Evolutionary conservation across 2,329 filamentous ascomycete species (phyloP), one percentile per base, ranked within the genome.

Genomic region (Colletotrichum camelliae): DNA sequence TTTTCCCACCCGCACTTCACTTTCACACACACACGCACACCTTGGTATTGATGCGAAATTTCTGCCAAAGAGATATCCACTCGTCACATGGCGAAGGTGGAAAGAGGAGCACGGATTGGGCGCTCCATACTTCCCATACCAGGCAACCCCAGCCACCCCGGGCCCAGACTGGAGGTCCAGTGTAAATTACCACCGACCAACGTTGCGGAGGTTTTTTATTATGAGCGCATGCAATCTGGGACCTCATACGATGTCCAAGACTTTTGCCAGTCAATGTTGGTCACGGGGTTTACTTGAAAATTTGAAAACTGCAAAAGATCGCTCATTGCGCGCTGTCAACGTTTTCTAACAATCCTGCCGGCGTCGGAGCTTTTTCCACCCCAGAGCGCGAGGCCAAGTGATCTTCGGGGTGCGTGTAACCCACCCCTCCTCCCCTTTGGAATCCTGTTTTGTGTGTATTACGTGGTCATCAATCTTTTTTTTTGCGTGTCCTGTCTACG

Each of bases 161-260:
- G 31, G 55, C n/a, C 37, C 61, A 55, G 55, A 62, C n/a, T 24
- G 24, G 24, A 24, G 24, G 24, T 24, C 24, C 24, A 24, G 43
- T 13, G 43, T 48, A 21, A 48, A 61, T 33, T 55, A 55, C 27
- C 58, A 35, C 21, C 24, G 10, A 27, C 37, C 18, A 35, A 7
- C 33, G 62, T 48, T 48, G 62, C 48, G 67, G 72, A 43, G 67
- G 52, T 24, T 24, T 31, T 31, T 31, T 48, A 6, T 8, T 39
- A 24, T 31, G 67, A 60, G 35, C 24, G 39, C 27, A 55, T 52
- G 62, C 18, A 67, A 37, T n/a, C 21, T 72, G 43, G 29, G 15
- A 29, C 18, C 55, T 75, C 73, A 67, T 75, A 75, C 73, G 69
- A 72, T 73, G 48, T 35, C 61, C 31, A 70, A 33, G 18, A 31